phyloP scores from a whole-genome alignment of 176 grass and related monocot genomes.

The Musa troglodytarum region DNA sequence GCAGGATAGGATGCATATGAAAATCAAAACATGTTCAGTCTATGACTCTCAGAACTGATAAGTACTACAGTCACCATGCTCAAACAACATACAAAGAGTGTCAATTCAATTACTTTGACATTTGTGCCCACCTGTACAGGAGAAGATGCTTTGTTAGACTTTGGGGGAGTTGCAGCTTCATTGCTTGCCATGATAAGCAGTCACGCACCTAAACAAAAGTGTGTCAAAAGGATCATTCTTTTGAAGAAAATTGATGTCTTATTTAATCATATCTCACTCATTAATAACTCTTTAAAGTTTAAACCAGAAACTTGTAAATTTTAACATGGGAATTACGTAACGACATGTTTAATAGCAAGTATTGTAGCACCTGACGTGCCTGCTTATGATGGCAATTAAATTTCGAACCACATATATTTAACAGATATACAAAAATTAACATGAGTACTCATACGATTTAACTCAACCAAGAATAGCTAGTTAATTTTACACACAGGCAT shows the following conservation, averaged over 20 bases:
- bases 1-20: too few relatives aligned
- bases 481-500: not conserved
- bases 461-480: not conserved
- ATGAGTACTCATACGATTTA: not conserved
- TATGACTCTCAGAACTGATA: too few relatives aligned
- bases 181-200: constrained; percentile 45
- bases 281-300: not conserved
- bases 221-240: not conserved
- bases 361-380: not conserved
- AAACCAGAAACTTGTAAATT: too few relatives aligned
- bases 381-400: not conserved
- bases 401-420: not conserved
- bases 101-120: not conserved
- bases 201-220: constrained; percentile 3
- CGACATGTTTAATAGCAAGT: not conserved
- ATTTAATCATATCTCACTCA: not conserved
- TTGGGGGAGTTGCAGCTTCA: constrained; percentile 46
- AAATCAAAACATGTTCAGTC: too few relatives aligned
- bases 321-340: not conserved
- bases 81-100: not conserved
- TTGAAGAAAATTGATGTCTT: not conserved
- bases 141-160: constrained; percentile 47
- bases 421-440: not conserved
- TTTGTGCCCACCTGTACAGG: constrained; percentile 46
- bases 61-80: not conserved